These are phyloP conservation scores for Eucalyptus cloeziana DNA, from an alignment of 345 rosid species.

Conservation along the genomic window DNA sequence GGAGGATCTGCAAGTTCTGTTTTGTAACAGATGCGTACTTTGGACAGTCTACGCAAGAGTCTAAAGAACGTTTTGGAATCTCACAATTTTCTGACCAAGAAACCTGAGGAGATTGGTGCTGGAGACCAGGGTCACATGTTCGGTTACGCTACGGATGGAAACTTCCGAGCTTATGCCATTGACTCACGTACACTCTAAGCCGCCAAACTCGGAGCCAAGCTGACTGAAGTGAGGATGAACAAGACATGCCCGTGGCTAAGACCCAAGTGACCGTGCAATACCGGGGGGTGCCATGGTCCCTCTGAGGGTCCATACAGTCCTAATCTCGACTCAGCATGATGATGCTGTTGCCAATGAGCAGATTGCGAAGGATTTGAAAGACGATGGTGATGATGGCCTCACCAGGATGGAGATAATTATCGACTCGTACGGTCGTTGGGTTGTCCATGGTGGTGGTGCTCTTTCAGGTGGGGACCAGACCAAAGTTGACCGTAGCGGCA, in stretches of 20 bases:
- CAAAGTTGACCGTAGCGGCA: slow-evolving; percentile 9
- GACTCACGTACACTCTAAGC: neutral
- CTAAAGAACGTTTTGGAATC: neutral
- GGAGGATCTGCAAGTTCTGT: neutral
- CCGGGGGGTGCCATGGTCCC: slow-evolving; percentile 11
- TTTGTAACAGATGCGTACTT: neutral
- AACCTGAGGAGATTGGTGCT: slow-evolving; percentile 5
- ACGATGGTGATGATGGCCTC: slow-evolving; percentile 6
- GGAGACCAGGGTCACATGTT: slow-evolving; percentile 15
- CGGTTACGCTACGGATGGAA: slow-evolving; percentile 12
- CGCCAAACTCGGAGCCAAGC: slow-evolving; percentile 4
- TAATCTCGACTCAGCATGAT: slow-evolving; percentile 1
- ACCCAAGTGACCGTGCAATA: slow-evolving; percentile 6
- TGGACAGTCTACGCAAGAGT: neutral
- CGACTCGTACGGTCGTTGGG: slow-evolving; percentile 4
- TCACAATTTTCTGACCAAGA: neutral
- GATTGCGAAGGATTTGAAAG: neutral
- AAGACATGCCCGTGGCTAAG: slow-evolving; percentile 5
- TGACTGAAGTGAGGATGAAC: slow-evolving; percentile 5
- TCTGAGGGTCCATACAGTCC: neutral
- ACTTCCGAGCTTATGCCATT: slow-evolving; percentile 10
- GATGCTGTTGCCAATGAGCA: neutral
- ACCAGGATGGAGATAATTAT: slow-evolving; percentile 4
- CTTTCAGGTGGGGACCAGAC: slow-evolving; percentile 5
- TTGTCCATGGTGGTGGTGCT: slow-evolving; percentile 14